A percentile compares a stretch with the other conserved stretches of the same genome.
Conservation (phyloP, 352 stramenopile species). For the Phytophthora capsici region DNA sequence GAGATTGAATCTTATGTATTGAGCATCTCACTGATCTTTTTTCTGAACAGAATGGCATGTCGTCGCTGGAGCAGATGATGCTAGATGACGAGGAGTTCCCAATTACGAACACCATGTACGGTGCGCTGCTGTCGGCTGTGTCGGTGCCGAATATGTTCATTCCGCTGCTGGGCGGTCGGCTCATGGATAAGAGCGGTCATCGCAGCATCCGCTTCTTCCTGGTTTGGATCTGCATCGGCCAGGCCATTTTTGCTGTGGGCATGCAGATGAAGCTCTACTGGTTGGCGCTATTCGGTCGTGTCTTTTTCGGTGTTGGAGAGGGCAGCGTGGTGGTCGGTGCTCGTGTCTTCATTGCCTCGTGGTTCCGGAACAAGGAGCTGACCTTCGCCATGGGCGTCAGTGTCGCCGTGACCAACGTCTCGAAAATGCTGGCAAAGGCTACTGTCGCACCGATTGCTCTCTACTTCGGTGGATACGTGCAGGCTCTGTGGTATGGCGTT, state of each 20-base stretch:
- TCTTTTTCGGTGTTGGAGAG: constrained; percentile 86
- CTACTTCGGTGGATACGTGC: constrained; percentile 86
- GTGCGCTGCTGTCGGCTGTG: constrained; percentile 78
- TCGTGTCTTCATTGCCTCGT: constrained; percentile 85
- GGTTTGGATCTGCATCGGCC: constrained; percentile 80
- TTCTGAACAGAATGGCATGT: constrained; percentile 67
- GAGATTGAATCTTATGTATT: no score
- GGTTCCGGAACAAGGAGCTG: constrained; percentile 84
- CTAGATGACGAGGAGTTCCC: constrained; percentile 75
- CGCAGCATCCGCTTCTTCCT: constrained; percentile 83
- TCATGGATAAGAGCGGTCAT: constrained; percentile 84
- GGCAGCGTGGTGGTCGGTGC: constrained; percentile 82
- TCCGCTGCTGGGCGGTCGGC: constrained; percentile 73
- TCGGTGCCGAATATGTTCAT: constrained; percentile 88
- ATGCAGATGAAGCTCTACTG: constrained; percentile 80
- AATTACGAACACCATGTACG: constrained; percentile 88
- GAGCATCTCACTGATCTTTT: no score
- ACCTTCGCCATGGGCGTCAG: constrained; percentile 90
- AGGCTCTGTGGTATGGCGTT: constrained; percentile 85
- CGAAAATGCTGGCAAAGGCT: constrained; percentile 92
- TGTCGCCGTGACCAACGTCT: constrained; percentile 91
- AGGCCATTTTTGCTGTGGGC: constrained; percentile 79
- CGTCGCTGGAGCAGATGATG: constrained; percentile 83
- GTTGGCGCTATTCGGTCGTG: constrained; percentile 78
- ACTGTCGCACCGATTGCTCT: constrained; percentile 87